A percentile compares a stretch with the other conserved stretches of the same genome.
phyloP scores from a whole-genome alignment of 2,329 filamentous ascomycete species.

The Epichloe glyceriae region DNA sequence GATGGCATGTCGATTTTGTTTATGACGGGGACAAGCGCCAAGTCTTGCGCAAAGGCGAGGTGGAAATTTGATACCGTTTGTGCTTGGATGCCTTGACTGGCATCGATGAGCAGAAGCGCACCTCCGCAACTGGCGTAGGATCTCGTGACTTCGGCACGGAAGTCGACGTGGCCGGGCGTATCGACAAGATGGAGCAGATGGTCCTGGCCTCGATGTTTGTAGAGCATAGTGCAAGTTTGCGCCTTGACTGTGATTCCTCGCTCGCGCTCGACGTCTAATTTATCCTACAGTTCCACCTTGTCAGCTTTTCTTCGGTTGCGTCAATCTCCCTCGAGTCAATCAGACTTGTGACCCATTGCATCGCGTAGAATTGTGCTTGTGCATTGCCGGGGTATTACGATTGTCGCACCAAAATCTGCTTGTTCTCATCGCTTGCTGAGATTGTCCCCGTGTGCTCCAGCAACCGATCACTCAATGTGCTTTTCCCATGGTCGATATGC shows the following conservation, averaged over 20 bases:
- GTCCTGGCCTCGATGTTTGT: constrained; percentile 72
- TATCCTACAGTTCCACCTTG: constrained; percentile 41
- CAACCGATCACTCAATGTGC: constrained; percentile 82
- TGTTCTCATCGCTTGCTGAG: constrained; percentile 63
- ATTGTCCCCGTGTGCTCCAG: constrained; percentile 94
- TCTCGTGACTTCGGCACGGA: constrained; percentile 86
- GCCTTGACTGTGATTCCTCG: constrained; percentile 97
- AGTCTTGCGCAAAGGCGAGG: constrained; percentile 81
- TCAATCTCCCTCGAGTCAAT: not conserved
- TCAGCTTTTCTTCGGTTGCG: not conserved
- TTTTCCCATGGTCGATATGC: constrained; percentile 98
- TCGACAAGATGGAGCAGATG: constrained; percentile 93
- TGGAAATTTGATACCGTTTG: constrained; percentile 99
- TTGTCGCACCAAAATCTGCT: constrained; percentile 60
- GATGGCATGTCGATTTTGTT: constrained; percentile 94
- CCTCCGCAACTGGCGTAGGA: constrained; percentile 95
- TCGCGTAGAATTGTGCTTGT: not conserved
- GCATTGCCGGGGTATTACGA: too few relatives aligned
- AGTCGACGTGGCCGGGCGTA: constrained; percentile 95
- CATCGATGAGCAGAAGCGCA: constrained; percentile 83
- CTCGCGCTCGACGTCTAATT: constrained; percentile 49
- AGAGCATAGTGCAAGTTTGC: constrained; percentile 96
- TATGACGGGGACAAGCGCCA: constrained; percentile 78
- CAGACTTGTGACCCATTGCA: not conserved
- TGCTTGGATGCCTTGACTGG: constrained; percentile 90